phyloP scores from a whole-genome alignment of 2,329 filamentous ascomycete species.

The Fusarium liriodendri region DNA sequence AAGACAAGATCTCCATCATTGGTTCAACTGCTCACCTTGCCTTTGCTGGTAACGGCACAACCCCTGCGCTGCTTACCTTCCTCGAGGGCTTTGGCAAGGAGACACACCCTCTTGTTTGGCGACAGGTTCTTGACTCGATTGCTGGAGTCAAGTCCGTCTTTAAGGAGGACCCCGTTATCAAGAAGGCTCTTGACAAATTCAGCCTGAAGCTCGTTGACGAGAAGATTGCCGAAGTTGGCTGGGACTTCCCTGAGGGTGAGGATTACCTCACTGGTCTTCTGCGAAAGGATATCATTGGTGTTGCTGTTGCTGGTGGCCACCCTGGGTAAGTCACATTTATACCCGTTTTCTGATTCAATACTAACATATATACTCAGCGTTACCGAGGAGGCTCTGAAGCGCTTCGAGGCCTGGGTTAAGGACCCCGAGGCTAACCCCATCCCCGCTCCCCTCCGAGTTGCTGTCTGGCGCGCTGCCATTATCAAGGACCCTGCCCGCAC shows the following conservation, averaged over 20 bases:
- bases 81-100: slow-evolving; percentile 87
- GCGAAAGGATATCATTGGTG: slow-evolving; percentile 81
- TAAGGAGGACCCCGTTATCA: slow-evolving; percentile 77
- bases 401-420: slow-evolving; percentile 83
- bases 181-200: slow-evolving; percentile 81
- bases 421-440: slow-evolving; percentile 76
- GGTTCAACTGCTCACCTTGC: slow-evolving; percentile 91
- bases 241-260: slow-evolving; percentile 83
- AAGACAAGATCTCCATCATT: slow-evolving; percentile 93
- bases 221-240: slow-evolving; percentile 83
- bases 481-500: slow-evolving; percentile 74
- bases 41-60: slow-evolving; percentile 85
- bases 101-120: slow-evolving; percentile 89
- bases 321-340: slow-evolving; percentile 65
- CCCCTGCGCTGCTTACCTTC: slow-evolving; percentile 83
- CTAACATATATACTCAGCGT: slow-evolving; percentile 59
- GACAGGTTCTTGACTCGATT: slow-evolving; percentile 82
- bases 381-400: slow-evolving; percentile 78
- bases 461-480: slow-evolving; percentile 84
- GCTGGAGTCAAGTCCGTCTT: slow-evolving; percentile 87
- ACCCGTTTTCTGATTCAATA: slow-evolving; percentile 10
- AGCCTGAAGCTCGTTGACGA: slow-evolving; percentile 79
- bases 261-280: slow-evolving; percentile 86
- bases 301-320: slow-evolving; percentile 82
- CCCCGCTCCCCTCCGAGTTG: slow-evolving; percentile 82